Evolutionary conservation across 129 eudicot genomes (phyloP).

Genomic region (Pittosporum tobira): DNA sequence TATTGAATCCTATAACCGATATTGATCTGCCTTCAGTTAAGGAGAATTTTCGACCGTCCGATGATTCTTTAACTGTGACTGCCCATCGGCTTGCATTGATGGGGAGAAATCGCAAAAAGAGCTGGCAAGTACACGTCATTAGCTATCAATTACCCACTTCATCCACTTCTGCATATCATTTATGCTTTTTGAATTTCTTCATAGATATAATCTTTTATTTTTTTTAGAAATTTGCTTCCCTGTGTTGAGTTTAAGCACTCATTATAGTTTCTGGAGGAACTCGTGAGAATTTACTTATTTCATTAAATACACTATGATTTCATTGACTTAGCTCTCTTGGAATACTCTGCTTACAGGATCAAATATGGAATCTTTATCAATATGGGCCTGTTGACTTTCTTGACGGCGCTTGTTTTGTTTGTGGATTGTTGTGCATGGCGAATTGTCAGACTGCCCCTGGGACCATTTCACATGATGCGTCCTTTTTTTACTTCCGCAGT

Average conservation of each 20-base stretch:
- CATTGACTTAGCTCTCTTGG: neutral
- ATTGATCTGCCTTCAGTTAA: slow-evolving; percentile 61
- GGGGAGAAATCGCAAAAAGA: slow-evolving; percentile 38
- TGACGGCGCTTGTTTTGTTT: slow-evolving; percentile 46
- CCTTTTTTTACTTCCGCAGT: slow-evolving; percentile 63
- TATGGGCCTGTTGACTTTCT: slow-evolving; percentile 54
- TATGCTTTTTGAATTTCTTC: slow-evolving; percentile 2
- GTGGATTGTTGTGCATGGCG: slow-evolving; percentile 91
- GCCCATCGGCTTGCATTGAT: slow-evolving; percentile 51
- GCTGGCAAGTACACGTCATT: slow-evolving; percentile 31
- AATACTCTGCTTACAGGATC: slow-evolving; percentile 43
- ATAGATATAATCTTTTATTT: neutral
- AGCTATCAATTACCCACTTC: neutral
- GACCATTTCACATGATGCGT: slow-evolving; percentile 53
- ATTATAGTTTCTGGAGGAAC: neutral
- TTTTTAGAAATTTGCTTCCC: neutral
- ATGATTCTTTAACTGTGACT: slow-evolving; percentile 41
- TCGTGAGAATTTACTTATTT: neutral
- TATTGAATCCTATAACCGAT: slow-evolving; percentile 66
- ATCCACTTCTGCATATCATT: neutral
- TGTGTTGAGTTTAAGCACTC: neutral
- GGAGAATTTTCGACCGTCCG: slow-evolving; percentile 32
- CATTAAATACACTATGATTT: neutral
- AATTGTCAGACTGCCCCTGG: slow-evolving; percentile 77
- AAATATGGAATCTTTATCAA: slow-evolving; percentile 64